These are phyloP conservation scores for Neopestalotiopsis rosae DNA, from an alignment of 2,329 filamentous ascomycete genomes.

Conservation along the genomic window DNA sequence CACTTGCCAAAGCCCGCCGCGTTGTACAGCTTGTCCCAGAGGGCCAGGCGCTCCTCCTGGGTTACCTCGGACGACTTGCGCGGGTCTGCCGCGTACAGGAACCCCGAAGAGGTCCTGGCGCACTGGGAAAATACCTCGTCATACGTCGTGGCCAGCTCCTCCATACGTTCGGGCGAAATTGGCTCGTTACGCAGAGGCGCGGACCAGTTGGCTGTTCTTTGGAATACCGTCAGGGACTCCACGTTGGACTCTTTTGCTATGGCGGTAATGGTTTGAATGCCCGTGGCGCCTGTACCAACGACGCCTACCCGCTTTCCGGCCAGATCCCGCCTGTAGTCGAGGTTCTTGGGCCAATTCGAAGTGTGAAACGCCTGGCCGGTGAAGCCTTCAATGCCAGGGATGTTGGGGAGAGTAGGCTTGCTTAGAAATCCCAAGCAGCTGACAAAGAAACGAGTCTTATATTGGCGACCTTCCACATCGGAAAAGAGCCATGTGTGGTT, in stretches of 20 bases:
- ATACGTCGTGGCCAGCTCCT: slow-evolving; percentile 16
- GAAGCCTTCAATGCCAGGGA: slow-evolving; percentile 25
- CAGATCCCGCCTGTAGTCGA: slow-evolving; percentile 21
- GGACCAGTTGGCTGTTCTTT: slow-evolving; percentile 33
- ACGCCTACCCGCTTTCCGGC: slow-evolving; percentile 34
- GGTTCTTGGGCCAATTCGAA: slow-evolving; percentile 24
- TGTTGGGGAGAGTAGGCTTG: slow-evolving; percentile 9
- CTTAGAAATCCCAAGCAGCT: slow-evolving; percentile 18
- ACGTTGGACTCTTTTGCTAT: slow-evolving; percentile 28
- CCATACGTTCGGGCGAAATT: slow-evolving; percentile 24
- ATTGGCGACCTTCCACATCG: neutral
- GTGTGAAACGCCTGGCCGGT: slow-evolving; percentile 25
- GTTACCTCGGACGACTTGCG: slow-evolving; percentile 20
- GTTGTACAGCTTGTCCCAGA: slow-evolving; percentile 22
- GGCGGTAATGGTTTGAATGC: slow-evolving; percentile 36
- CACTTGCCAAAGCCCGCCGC: slow-evolving; percentile 18
- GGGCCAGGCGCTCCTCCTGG: slow-evolving; percentile 19
- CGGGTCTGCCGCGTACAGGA: slow-evolving; percentile 17
- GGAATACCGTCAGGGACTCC: slow-evolving; percentile 30
- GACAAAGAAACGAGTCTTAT: slow-evolving; percentile 15
- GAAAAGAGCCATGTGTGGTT: slow-evolving; percentile 12
- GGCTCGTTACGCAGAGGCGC: slow-evolving; percentile 27
- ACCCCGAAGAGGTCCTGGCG: slow-evolving; percentile 13
- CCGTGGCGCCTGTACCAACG: slow-evolving; percentile 39
- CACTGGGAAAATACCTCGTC: slow-evolving; percentile 14